Evolutionary conservation across 1,284 basidiomycete species (phyloP), one percentile per base, ranked within the genome.

Genomic region (Ceratorhiza oryzae-sativae): DNA sequence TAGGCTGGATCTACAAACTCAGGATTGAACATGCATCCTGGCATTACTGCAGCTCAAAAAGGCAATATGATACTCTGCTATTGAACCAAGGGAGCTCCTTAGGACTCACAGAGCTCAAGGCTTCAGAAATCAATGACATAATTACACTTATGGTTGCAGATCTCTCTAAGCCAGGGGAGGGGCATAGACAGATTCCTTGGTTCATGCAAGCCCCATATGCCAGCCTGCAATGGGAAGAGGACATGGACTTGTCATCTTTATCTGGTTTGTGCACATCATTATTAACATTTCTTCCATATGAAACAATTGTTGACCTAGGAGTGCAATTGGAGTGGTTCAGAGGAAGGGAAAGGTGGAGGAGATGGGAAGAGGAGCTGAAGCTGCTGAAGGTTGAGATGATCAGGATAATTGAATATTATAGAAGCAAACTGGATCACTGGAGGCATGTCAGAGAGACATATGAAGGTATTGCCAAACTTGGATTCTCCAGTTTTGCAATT

Each of bases 311-410:
- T 18, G 27, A 51, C 23, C 3, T 3, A 51, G 48, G 48, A 6
- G 20, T 51, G 18, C 15, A 34, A n/a, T 9, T 48, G 3, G 63
- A 67, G 30, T 67, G 63, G 63, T 67, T 67, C 25, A 20, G 36
- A 3, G 30, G 48, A 3, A 10, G 63, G 20, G 41, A 67, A 39
- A 32, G 63, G 10, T 67, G 51, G 25, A 67, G 23, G 10, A 48
- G 45, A 5, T 67, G 63, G 63, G 49, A 67, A 25, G 63, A 67
- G 36, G 49, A 67, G 36, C 63, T 67, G 30, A 39, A 25, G 30
- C 20, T 67, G 9, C 36, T 67, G 9, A 67, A 67, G 27, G 48
- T 32, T 6, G 63, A 67, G 41, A 67, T 67, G 63, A 34, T 67
- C 4, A 32, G 49, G n/a, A 45, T 51, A 0, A 2, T 67, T 13